Conservation (phyloP, 2,329 filamentous ascomycete species). For the Diaporthe sp. region DNA sequence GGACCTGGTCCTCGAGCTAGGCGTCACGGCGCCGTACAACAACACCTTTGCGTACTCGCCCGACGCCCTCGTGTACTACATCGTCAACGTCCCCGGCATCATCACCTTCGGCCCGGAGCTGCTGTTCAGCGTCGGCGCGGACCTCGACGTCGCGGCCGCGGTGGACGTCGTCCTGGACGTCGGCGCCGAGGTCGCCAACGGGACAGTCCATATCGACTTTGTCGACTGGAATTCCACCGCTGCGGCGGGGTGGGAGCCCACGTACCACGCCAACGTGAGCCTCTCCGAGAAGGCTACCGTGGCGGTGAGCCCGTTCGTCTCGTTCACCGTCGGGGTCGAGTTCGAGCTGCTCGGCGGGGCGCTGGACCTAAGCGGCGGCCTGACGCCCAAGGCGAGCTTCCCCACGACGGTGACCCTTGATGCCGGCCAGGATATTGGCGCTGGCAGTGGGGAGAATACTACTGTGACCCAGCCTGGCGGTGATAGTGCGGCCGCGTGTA, state of each 20-base stretch:
- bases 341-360: constrained; percentile 47
- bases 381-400: constrained; percentile 47
- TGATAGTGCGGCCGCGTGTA: constrained; percentile 40
- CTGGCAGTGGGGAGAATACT: constrained; percentile 27
- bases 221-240: constrained; percentile 44
- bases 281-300: constrained; percentile 44
- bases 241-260: constrained; percentile 43
- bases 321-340: constrained; percentile 44
- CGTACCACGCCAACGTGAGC: constrained; percentile 41
- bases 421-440: constrained; percentile 43
- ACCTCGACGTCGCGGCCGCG: constrained; percentile 52
- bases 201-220: constrained; percentile 48
- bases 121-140: constrained; percentile 54
- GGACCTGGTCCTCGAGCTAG: constrained; percentile 53
- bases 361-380: constrained; percentile 47
- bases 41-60: constrained; percentile 52
- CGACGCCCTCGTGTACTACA: constrained; percentile 55
- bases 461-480: constrained; percentile 36
- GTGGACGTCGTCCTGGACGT: constrained; percentile 43
- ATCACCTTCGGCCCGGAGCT: constrained; percentile 51
- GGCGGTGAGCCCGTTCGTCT: constrained; percentile 46
- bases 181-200: constrained; percentile 44
- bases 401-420: constrained; percentile 46
- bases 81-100: constrained; percentile 57
- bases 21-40: constrained; percentile 52